Base-by-base conservation (phyloP, 306 rosid species). In the Cucurbita maxima region DNA sequence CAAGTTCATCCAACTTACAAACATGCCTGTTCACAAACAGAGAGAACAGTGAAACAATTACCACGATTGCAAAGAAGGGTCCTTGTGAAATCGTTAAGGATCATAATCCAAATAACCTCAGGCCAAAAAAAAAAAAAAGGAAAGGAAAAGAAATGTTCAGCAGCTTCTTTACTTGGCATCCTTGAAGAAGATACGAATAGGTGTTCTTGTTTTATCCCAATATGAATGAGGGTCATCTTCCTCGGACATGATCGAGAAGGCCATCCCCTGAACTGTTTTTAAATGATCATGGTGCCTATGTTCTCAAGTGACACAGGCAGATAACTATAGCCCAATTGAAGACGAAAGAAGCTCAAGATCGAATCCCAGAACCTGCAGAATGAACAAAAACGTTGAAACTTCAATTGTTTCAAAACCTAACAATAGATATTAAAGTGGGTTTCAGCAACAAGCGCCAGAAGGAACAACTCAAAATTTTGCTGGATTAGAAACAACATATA, bases 1-100 rank as follows among this genome's bases (percentile, higher is more conserved):
- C 96, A 78, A 90, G 96, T 81, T 81, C 76, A 59, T 93, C 98
- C 79, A 83, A 25, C 57, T 79, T 81, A 44, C 83, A 77, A 36
- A 79, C 83, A 30, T 16, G 36, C 55, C 87, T 86, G 81, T 18
- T 44, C 63, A 81, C 16, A 63, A 50, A 48, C 10, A 69, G 15
- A 73, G 13, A 72, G 20, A 41, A 41, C 40, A 40, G 9, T 12
- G 25, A 44, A 20, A 9, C 4, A 22, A 43, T 25, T 51, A 71
- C 37, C 50, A 52, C 34, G 3, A 15, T 25, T n/a, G 61, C 9
- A 52, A 70, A 52, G 15, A 73, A 38, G 44, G 40, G 25, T 40
- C 22, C 48, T 40, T 47, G 18, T 37, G 11, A 71, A 18, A 71
- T 9, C 53, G 43, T 64, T 22, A 8, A 36, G 4, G 63, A 72